Evolutionary conservation across 129 eudicot genomes (phyloP).

Genomic region (Tagetes patula): DNA sequence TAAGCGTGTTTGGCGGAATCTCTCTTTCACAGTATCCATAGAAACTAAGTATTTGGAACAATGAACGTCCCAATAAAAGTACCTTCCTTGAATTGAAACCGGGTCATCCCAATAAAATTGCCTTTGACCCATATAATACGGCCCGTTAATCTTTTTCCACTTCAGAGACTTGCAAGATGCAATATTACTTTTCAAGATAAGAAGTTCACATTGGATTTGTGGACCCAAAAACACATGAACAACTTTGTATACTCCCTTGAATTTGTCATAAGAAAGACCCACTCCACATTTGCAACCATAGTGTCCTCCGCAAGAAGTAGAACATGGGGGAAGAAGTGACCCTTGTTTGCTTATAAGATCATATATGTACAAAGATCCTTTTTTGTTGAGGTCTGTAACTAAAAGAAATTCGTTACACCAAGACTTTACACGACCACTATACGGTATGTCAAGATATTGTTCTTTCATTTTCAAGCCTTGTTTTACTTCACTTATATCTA

Average conservation of each 20-base stretch:
- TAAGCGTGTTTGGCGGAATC: constrained; percentile 27
- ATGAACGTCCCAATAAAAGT: constrained; percentile 39
- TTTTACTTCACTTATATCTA: constrained; percentile 24
- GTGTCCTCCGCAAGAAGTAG: constrained; percentile 31
- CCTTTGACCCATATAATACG: constrained; percentile 23
- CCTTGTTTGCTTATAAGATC: constrained; percentile 32
- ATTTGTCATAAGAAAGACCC: constrained; percentile 33
- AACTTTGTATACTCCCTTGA: constrained; percentile 32
- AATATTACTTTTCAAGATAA: constrained; percentile 18
- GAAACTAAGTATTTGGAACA: constrained; percentile 29
- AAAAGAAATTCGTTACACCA: constrained; percentile 40
- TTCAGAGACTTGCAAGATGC: background rate
- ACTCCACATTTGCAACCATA: constrained; percentile 29
- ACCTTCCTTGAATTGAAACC: constrained; percentile 31
- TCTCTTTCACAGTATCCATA: constrained; percentile 40
- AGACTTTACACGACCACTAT: constrained; percentile 27
- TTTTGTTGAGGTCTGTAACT: constrained; percentile 16
- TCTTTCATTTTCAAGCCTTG: constrained; percentile 24
- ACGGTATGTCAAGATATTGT: constrained; percentile 19
- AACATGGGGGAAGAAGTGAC: constrained; percentile 21
- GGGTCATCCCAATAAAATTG: constrained; percentile 36
- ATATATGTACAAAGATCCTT: constrained; percentile 19
- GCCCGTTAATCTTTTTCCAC: constrained; percentile 33
- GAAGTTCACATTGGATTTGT: constrained; percentile 34
- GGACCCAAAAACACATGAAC: constrained; percentile 38